A percentile compares a stretch with the other conserved stretches of the same genome.
These are phyloP conservation scores for Kazachstania viticola DNA, from an alignment of 805 yeast species.

Conservation along the genomic window DNA sequence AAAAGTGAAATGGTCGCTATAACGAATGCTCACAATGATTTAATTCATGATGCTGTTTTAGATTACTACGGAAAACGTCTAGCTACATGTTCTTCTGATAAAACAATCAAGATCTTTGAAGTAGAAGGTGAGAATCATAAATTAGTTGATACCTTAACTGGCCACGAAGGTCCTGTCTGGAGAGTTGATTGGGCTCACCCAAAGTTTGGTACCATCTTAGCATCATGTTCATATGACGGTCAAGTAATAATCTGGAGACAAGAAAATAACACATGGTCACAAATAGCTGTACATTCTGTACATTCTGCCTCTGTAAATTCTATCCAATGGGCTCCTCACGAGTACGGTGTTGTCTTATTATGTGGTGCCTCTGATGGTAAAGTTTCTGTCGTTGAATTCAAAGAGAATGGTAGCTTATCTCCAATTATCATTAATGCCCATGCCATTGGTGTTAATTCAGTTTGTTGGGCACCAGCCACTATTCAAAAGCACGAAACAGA, in stretches of 20 bases:
- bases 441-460: constrained; percentile 87
- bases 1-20: constrained; percentile 82
- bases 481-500: too few relatives aligned
- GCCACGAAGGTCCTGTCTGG: constrained; percentile 99
- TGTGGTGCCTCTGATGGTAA: constrained; percentile 92
- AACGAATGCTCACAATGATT: constrained; percentile 83
- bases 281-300: constrained; percentile 72
- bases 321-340: constrained; percentile 95
- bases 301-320: constrained; percentile 94
- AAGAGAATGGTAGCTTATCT: constrained; percentile 73
- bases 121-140: constrained; percentile 77
- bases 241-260: constrained; percentile 92
- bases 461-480: constrained; percentile 77
- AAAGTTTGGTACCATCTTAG: constrained; percentile 87
- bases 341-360: constrained; percentile 82
- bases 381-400: constrained; percentile 81
- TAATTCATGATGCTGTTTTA: constrained; percentile 92
- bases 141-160: constrained; percentile 72
- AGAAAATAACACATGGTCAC: constrained; percentile 79
- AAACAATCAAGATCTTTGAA: constrained; percentile 88
- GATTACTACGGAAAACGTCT: constrained; percentile 93
- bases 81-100: constrained; percentile 94
- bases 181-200: constrained; percentile 99
- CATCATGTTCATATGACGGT: constrained; percentile 93
- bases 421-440: constrained; percentile 59